Conservation (phyloP, 2,329 filamentous ascomycete genomes). For the Dothistroma pini region DNA sequence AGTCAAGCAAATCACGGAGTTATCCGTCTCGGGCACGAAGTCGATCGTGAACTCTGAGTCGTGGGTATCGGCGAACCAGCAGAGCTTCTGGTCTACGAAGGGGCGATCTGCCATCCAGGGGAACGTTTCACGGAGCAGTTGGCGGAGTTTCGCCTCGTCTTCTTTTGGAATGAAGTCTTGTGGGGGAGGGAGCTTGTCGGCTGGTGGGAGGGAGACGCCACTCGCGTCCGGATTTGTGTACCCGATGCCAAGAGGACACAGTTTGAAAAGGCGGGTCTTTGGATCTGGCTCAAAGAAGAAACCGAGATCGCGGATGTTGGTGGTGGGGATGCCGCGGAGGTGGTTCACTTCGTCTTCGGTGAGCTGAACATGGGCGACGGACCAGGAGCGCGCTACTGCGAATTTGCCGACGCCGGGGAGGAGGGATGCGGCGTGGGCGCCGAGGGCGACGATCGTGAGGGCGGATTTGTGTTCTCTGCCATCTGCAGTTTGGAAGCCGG, state of each 20-base stretch:
- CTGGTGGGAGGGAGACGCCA: constrained; percentile 44
- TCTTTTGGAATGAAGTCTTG: constrained; percentile 50
- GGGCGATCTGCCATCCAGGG: constrained; percentile 53
- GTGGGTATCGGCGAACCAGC: constrained; percentile 61
- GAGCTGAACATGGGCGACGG: constrained; percentile 57
- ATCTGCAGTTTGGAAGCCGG: constrained; percentile 39
- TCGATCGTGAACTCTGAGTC: constrained; percentile 61
- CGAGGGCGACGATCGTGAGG: constrained; percentile 51
- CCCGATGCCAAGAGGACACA: constrained; percentile 58
- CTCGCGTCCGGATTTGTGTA: constrained; percentile 50
- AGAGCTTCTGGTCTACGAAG: constrained; percentile 55
- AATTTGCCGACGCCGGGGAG: constrained; percentile 50
- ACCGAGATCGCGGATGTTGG: constrained; percentile 58
- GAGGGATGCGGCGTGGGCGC: constrained; percentile 49
- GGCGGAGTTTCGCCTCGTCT: constrained; percentile 53
- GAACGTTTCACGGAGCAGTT: constrained; percentile 51
- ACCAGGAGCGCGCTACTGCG: constrained; percentile 56
- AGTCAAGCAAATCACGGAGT: constrained; percentile 49
- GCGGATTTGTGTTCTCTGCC: constrained; percentile 38
- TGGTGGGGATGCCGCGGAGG: constrained; percentile 58
- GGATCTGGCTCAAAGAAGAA: constrained; percentile 65
- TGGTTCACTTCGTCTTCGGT: constrained; percentile 52
- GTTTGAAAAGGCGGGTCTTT: constrained; percentile 55
- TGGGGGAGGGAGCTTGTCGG: constrained; percentile 40
- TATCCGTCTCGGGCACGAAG: constrained; percentile 49